Evolutionary conservation across 2,329 filamentous ascomycete genomes (phyloP).

Genomic region (Fusarium sp.): DNA sequence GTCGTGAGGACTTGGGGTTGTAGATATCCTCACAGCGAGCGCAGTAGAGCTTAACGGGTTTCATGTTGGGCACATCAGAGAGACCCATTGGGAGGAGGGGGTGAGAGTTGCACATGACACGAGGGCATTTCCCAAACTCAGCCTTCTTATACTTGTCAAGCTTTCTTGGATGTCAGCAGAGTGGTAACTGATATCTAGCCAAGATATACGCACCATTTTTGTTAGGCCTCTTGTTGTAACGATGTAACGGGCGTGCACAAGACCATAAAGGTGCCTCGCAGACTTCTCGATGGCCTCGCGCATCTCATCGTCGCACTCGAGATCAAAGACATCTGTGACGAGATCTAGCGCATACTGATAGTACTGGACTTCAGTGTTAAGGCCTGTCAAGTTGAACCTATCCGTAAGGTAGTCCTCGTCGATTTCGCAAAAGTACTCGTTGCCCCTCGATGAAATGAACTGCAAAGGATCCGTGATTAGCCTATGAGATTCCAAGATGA

Average conservation of each 20-base stretch:
- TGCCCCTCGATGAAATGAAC: slow-evolving; percentile 98
- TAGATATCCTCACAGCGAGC: slow-evolving; percentile 97
- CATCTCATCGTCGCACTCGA: slow-evolving; percentile 99
- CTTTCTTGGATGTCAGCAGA: slow-evolving; percentile 56
- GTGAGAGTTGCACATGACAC: slow-evolving; percentile 93
- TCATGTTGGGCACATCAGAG: slow-evolving; percentile 85
- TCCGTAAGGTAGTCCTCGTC: slow-evolving; percentile 99
- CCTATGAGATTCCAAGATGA: not conserved
- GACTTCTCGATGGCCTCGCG: slow-evolving; percentile 98
- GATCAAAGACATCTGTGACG: slow-evolving; percentile 97
- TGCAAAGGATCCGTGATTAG: slow-evolving; percentile 51
- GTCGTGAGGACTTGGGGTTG: slow-evolving; percentile 96
- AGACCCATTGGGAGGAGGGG: slow-evolving; percentile 95
- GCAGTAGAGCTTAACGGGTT: slow-evolving; percentile 97
- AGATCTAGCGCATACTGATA: slow-evolving; percentile 99
- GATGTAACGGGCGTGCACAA: slow-evolving; percentile 96
- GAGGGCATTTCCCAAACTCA: slow-evolving; percentile 97
- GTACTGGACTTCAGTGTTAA: slow-evolving; percentile 97
- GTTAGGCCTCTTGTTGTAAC: slow-evolving; percentile 92
- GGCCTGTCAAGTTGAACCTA: slow-evolving; percentile 95
- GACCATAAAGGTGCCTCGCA: slow-evolving; percentile 91
- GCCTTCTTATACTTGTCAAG: slow-evolving; percentile 99
- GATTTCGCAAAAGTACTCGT: slow-evolving; percentile 99
- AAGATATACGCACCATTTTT: slow-evolving; percentile 79
- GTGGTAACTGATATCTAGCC: not conserved